These are phyloP conservation scores for Raffaelea arxii DNA, from an alignment of 2,329 filamentous ascomycete genomes.

Conservation along the genomic window DNA sequence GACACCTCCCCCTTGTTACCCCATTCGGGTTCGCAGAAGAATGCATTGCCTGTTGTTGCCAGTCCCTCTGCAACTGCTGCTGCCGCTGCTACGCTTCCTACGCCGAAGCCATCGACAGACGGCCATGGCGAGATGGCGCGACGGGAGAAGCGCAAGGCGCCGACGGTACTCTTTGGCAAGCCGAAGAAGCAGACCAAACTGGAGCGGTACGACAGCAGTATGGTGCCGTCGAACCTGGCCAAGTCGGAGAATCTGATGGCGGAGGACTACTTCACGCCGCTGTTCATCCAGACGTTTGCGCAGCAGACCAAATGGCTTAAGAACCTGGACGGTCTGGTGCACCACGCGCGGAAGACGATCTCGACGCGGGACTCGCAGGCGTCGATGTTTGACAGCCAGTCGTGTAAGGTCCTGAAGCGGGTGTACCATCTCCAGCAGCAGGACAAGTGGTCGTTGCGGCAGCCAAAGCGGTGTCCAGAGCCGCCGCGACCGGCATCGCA, in stretches of 20 bases:
- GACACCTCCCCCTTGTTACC: background rate
- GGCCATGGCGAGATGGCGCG: constrained; percentile 5
- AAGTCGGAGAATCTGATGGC: constrained; percentile 33
- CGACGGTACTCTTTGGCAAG: constrained; percentile 14
- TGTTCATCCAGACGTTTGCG: constrained; percentile 50
- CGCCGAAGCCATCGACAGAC: constrained; percentile 10
- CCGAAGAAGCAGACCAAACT: constrained; percentile 48
- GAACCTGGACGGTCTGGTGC: constrained; percentile 60
- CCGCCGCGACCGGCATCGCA: constrained; percentile 69
- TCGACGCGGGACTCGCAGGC: constrained; percentile 78
- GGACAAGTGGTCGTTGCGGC: constrained; percentile 86
- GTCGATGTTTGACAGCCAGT: constrained; percentile 75
- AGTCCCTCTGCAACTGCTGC: background rate
- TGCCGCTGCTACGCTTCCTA: constrained; percentile 6
- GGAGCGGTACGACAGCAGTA: background rate
- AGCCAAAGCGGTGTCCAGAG: constrained; percentile 76
- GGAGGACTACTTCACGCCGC: constrained; percentile 55
- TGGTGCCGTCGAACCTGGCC: constrained; percentile 41
- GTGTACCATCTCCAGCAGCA: constrained; percentile 87
- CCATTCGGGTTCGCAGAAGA: too few species aligned
- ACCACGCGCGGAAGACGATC: constrained; percentile 79
- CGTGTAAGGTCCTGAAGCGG: constrained; percentile 73
- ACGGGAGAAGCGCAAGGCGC: constrained; percentile 10
- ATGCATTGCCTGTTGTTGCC: background rate
- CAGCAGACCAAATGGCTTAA: constrained; percentile 50